phyloP scores from a whole-genome alignment of 805 yeast species.

The Pichia ethanolica region DNA sequence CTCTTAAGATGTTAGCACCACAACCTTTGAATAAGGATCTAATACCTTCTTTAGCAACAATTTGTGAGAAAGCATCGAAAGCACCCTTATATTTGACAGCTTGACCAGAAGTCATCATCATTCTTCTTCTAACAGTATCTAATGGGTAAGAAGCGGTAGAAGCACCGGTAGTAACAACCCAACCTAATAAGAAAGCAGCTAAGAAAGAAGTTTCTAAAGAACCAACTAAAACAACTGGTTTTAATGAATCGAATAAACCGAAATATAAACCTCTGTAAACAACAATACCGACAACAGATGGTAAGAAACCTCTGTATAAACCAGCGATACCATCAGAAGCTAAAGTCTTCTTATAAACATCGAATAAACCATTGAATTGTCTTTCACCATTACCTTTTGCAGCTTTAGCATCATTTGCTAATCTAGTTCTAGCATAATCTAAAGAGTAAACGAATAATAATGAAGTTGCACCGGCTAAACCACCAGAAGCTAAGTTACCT shows the following conservation, averaged over 20 bases:
- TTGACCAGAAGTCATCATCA: conserved; percentile 99
- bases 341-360: conserved; percentile 92
- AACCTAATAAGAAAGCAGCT: conserved; percentile 93
- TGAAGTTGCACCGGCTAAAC: conserved; percentile 96
- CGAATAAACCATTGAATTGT: conserved; percentile 95
- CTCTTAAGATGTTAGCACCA: conserved; percentile 99
- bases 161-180: conserved; percentile 98
- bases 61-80: conserved; percentile 83
- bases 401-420: conserved; percentile 96
- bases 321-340: conserved; percentile 97
- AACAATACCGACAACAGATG: conserved; percentile 94
- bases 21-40: conserved; percentile 95
- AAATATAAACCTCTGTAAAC: conserved; percentile 99
- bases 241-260: conserved; percentile 94
- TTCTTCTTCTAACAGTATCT: conserved; percentile 99
- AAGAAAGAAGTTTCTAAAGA: conserved; percentile 89
- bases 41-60: conserved; percentile 95
- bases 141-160: conserved; percentile 98
- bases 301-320: conserved; percentile 98
- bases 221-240: conserved; percentile 92
- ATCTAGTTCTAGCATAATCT: conserved; percentile 98
- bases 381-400: conserved; percentile 71
- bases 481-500: conserved; percentile 99
- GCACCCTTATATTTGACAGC: conserved; percentile 96
- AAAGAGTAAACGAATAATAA: conserved; percentile 90